A percentile compares a stretch with the other conserved stretches of the same genome.
These are phyloP conservation scores for Mucor piriformis DNA, from an alignment of 371 early-diverging fungal species.

Conservation along the genomic window DNA sequence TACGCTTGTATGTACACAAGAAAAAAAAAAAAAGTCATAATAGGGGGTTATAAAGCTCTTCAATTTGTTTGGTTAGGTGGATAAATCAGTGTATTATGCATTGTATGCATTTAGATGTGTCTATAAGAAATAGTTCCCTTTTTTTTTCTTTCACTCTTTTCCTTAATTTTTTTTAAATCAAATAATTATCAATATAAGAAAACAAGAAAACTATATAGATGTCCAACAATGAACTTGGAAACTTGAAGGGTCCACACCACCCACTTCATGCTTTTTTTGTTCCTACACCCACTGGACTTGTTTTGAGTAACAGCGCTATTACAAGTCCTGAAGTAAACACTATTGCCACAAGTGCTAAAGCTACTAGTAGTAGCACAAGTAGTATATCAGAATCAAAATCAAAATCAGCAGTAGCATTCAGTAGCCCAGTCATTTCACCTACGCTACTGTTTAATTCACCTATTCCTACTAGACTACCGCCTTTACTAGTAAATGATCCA, in stretches of 20 bases:
- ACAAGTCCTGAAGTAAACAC: background rate
- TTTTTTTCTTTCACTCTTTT: slow-evolving; percentile 4
- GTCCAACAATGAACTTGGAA: slow-evolving; percentile 5
- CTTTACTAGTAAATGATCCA: background rate
- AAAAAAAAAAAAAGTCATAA: background rate
- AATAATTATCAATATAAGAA: background rate
- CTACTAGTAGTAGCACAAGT: background rate
- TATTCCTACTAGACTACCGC: background rate
- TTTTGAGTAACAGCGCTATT: background rate
- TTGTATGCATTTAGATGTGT: background rate
- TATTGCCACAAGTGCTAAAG: slow-evolving; percentile 1
- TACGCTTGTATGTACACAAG: slow-evolving; percentile 1
- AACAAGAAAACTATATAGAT: background rate
- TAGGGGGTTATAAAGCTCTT: background rate
- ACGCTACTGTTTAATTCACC: background rate
- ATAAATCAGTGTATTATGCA: background rate
- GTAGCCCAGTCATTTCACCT: background rate
- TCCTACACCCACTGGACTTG: background rate
- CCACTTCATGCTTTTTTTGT: slow-evolving; percentile 11
- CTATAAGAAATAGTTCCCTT: background rate
- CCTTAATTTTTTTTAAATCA: background rate
- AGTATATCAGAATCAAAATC: background rate
- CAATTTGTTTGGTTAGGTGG: background rate
- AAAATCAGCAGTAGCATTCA: background rate
- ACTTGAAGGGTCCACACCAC: background rate